Percentiles rank a stretch among this genome's conserved stretches.
These are phyloP conservation scores for Simmondsia chinensis DNA, from an alignment of 148 eudicot species.

Conservation along the genomic window DNA sequence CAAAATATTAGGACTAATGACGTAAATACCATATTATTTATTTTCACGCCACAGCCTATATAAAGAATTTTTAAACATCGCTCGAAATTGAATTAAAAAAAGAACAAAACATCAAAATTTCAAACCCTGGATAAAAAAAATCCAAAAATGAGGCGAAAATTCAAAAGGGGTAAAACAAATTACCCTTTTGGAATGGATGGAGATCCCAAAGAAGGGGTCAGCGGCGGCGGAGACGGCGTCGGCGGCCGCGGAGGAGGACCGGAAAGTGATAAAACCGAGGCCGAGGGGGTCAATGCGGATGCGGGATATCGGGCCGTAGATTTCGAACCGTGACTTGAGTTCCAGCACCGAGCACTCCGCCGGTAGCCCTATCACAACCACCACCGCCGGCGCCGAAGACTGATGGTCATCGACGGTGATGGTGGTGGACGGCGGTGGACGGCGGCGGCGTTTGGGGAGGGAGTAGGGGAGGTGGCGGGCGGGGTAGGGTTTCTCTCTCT, in stretches of 20 bases:
- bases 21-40: no score
- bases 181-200: conserved; percentile 53
- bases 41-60: no score
- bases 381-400: conserved; percentile 33
- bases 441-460: conserved; percentile 71
- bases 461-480: conserved; percentile 54
- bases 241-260: conserved; percentile 48
- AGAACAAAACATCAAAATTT: not conserved
- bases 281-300: conserved; percentile 37
- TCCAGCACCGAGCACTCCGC: conserved; percentile 58
- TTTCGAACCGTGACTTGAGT: conserved; percentile 74
- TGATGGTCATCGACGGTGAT: conserved; percentile 10
- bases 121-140: not conserved
- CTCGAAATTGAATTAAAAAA: no score
- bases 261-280: conserved; percentile 57
- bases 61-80: no score
- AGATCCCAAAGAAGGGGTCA: conserved; percentile 56
- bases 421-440: conserved; percentile 23
- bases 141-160: not conserved
- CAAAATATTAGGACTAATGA: no score
- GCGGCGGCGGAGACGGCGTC: conserved; percentile 50
- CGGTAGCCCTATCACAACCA: conserved; percentile 60
- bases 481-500: conserved; percentile 26
- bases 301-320: conserved; percentile 64
- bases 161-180: not conserved